Base-by-base conservation (phyloP, 331 rosid species). In the Cucumis variabilis region DNA sequence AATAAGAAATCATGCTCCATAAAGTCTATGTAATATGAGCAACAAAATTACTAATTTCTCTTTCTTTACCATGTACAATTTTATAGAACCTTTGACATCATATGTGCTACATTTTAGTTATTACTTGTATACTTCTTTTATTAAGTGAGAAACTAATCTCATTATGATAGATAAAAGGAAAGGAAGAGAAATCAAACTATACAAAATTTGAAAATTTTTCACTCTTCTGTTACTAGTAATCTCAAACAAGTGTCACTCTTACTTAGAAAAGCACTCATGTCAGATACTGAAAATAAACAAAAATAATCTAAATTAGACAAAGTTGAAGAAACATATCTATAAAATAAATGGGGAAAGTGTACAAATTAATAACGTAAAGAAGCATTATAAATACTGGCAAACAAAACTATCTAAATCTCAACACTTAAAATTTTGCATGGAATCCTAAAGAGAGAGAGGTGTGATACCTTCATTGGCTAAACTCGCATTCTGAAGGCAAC, bases 1-100 rank as follows among this genome's bases (percentile, higher is more conserved):
- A 86, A 96, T 94, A 86, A 96, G 90, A 70, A 96, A 91, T 44
- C 97, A 96, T 53, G 98, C 85, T 87, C 99, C 98, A 58, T 98
- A 93, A 55, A 95, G 91, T 85, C 96, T 94, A 94, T 92, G 93
- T 46, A 50, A 83, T 48, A 51, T 28, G 85, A 77, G 46, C 37
- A 88, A 81, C 58, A n/a, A 81, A 74, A 85, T 86, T 44, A 75
- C 78, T 76, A 8, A 83, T 81, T 62, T 71, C 7, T 25, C 25
- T 13, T 60, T 60, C 23, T 33, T 75, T 44, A 28, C 71, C 0
- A 33, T 13, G 55, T 60, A 30, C 11, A 3, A 33, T 81, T 28
- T 2, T 55, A n/a, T 79, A 10, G 41, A 30, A 81, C 17, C 69
- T 27, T 28, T 13, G 17, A 81, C 15, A 53, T 58, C 70, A 58